Conservation (phyloP, 208 protist genomes). For the Strigomonas culicis region DNA sequence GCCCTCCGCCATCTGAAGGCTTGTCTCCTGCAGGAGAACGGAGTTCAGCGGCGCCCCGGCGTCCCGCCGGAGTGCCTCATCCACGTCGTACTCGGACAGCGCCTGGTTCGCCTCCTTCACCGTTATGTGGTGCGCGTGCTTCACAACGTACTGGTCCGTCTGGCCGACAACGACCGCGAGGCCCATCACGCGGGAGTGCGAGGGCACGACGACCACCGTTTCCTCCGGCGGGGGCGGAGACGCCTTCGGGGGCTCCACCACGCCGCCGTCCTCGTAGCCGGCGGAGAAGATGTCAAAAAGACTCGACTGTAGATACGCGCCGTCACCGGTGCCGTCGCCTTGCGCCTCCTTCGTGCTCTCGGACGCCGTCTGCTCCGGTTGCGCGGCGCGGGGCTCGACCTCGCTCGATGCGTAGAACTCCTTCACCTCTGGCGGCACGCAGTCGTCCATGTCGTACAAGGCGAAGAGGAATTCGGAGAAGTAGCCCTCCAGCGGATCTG, state of each 20-base stretch:
- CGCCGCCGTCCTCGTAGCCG: background rate
- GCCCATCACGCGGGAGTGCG: background rate
- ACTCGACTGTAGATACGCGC: background rate
- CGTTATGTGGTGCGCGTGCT: background rate
- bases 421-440: no score
- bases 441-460: no score
- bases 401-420: no score
- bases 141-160: background rate
- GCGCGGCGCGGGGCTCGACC: no score
- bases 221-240: background rate
- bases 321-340: background rate
- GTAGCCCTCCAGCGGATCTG: no score
- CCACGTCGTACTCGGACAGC: no score
- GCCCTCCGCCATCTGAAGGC: constrained; percentile 1
- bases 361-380: no score
- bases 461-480: no score
- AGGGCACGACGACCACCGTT: background rate
- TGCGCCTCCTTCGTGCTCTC: no score
- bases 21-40: background rate
- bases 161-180: background rate
- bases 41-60: no score
- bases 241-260: background rate
- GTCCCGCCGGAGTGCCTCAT: no score
- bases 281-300: background rate
- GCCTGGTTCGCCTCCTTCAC: background rate